Evolutionary conservation across 2,329 filamentous ascomycete species (phyloP).

Genomic region (Alternaria rosae): DNA sequence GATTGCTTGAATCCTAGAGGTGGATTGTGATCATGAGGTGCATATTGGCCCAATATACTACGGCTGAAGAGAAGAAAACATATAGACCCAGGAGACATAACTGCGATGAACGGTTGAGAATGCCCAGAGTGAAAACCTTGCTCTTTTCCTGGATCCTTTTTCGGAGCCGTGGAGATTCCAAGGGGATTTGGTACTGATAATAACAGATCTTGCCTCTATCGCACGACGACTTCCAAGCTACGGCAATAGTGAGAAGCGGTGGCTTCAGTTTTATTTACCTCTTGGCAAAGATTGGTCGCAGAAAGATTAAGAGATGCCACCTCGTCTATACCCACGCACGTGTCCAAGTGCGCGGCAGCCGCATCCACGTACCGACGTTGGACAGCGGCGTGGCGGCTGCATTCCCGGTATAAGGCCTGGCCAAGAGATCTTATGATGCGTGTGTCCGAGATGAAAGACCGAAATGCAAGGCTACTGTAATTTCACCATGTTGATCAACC

Average conservation of each 20-base stretch:
- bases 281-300: constrained; percentile 3
- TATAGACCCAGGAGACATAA: not conserved
- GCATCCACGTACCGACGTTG: constrained; percentile 3
- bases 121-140: not conserved
- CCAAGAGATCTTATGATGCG: constrained; percentile 10
- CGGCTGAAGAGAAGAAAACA: not conserved
- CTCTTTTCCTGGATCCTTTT: not conserved
- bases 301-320: constrained; percentile 2
- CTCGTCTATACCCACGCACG: constrained; percentile 3
- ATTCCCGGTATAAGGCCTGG: constrained; percentile 5
- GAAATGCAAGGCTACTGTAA: constrained; percentile 7
- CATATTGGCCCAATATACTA: not conserved
- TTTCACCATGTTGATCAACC: constrained; percentile 15
- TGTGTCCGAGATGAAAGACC: not conserved
- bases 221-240: not conserved
- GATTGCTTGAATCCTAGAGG: not conserved
- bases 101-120: not conserved
- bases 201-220: not conserved
- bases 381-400: constrained; percentile 4
- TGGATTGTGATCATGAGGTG: not conserved
- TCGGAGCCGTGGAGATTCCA: not conserved
- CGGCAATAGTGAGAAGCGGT: not conserved
- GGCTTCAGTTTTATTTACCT: not conserved
- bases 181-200: not conserved
- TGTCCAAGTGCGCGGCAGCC: not conserved